Evolutionary conservation across 2,329 filamentous ascomycete genomes (phyloP), one percentile per base, ranked within the genome.

Genomic region (Elsinoe fawcettii): DNA sequence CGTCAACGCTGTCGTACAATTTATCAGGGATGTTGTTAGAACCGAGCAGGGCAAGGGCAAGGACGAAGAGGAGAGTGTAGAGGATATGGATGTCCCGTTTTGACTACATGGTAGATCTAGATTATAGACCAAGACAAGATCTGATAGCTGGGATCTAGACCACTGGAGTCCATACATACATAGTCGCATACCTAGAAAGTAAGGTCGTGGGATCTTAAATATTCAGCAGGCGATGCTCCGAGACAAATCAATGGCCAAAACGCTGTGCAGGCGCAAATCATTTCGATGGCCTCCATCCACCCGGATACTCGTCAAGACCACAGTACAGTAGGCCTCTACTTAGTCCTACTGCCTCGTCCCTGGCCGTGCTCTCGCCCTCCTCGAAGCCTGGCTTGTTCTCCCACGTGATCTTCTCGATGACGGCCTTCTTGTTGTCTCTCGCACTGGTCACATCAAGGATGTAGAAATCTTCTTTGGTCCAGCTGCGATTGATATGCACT

Each of bases 1-100:
- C 80, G 82, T 86, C 18, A 85, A 86, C 76, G 86, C 86, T 30
- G 72, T 95, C 62, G 84, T 86, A 3, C 82, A 79, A 0, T 95
- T 91, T 67, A 82, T 93, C 49, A 77, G 75, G 64, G 78, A 80
- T 61, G 71, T 73, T 47, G 61, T 82, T 62, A 74, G 76, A 30
- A 62, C 64, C 3, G 69, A 71, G 37, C 64, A 60, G n/a, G 59
- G 57, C 2, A 64, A 63, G 36, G 59, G 60, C 25, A 65, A 68
- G 46, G 62, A 72, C 56, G 67, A 75, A 43, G 80, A 83, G 63
- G 81, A 83, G 65, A 78, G 75, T 58, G 81, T 78, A 1, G 81
- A 84, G 65, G 82, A 86, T 70, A 86, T 87, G 84, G 82, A 86
- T 70, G 69, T 86, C 63, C 83, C 84, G 1, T 87, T 87, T 66